A percentile compares a stretch with the other conserved stretches of the same genome.
phyloP scores from a whole-genome alignment of 306 rosid species.

The Dalbergia cultrata region DNA sequence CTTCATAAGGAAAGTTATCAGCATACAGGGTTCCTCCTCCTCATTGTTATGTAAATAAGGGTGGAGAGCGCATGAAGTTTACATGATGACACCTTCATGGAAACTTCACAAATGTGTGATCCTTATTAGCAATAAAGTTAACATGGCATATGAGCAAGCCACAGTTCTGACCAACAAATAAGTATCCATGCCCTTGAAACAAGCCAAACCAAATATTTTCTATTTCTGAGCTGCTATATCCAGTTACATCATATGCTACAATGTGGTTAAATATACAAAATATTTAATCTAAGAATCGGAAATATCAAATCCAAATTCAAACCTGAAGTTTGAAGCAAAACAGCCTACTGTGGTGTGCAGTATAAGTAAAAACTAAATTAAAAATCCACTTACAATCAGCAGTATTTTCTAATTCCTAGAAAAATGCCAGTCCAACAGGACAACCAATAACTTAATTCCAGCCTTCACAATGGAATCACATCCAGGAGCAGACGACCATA shows the following conservation, averaged over 20 bases:
- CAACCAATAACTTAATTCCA: not conserved
- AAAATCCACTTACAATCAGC: not conserved
- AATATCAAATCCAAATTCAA: slow-evolving; percentile 13
- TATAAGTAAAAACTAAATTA: not conserved
- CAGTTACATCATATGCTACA: slow-evolving; percentile 6
- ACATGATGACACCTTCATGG: slow-evolving; percentile 52
- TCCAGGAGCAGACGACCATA: not conserved
- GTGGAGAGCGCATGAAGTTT: slow-evolving; percentile 51
- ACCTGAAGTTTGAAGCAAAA: not conserved
- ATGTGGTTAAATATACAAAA: slow-evolving; percentile 21
- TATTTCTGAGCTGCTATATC: not conserved
- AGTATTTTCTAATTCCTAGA: slow-evolving; percentile 38
- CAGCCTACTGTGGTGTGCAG: not conserved
- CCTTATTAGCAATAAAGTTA: not conserved
- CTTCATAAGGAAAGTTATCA: slow-evolving; percentile 61
- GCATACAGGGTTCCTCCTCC: slow-evolving; percentile 62
- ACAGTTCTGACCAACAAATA: not conserved
- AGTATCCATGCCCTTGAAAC: not conserved
- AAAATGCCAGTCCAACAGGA: not conserved
- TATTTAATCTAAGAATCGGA: not conserved
- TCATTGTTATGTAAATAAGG: slow-evolving; percentile 43
- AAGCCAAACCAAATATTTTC: slow-evolving; percentile 18
- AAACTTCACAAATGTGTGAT: slow-evolving; percentile 50
- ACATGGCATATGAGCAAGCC: not conserved
- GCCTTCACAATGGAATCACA: not conserved